Conservation (phyloP, 768 basidiomycete species). For the Tephrocybe sp. region DNA sequence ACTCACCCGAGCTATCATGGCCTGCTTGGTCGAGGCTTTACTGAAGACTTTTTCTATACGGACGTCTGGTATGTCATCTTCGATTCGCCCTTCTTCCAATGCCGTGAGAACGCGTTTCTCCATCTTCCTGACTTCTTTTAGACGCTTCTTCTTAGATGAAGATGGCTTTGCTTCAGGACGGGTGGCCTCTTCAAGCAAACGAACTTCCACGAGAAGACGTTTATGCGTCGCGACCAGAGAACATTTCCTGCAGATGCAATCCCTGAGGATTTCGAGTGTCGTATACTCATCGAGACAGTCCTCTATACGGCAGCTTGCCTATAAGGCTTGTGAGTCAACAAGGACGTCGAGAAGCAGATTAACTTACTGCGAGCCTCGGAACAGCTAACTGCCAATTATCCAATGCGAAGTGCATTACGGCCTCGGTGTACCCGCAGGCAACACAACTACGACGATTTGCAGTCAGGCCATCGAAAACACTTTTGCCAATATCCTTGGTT, state of each 20-base stretch:
- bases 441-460: constrained; percentile 88
- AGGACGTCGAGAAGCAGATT: constrained; percentile 4
- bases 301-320: constrained; percentile 71
- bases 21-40: constrained; percentile 78
- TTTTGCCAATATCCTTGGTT: constrained; percentile 47
- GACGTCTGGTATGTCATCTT: constrained; percentile 81
- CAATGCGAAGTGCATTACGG: constrained; percentile 88
- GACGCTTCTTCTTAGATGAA: constrained; percentile 70
- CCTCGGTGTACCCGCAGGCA: constrained; percentile 89
- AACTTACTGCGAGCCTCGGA: constrained; percentile 59
- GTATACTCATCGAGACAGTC: constrained; percentile 90
- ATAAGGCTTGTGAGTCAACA: background rate
- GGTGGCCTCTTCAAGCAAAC: constrained; percentile 47
- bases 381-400: constrained; percentile 82
- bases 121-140: constrained; percentile 68
- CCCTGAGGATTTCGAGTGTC: constrained; percentile 80
- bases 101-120: constrained; percentile 58
- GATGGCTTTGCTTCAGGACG: constrained; percentile 45
- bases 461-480: constrained; percentile 87
- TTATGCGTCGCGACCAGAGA: constrained; percentile 76
- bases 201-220: constrained; percentile 60
- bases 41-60: constrained; percentile 76
- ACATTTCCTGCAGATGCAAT: constrained; percentile 91
- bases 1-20: constrained; percentile 87
- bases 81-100: constrained; percentile 72